Conservation (phyloP, 2,329 filamentous ascomycete species). For the Xenosphaeropsis pyriputrescens region DNA sequence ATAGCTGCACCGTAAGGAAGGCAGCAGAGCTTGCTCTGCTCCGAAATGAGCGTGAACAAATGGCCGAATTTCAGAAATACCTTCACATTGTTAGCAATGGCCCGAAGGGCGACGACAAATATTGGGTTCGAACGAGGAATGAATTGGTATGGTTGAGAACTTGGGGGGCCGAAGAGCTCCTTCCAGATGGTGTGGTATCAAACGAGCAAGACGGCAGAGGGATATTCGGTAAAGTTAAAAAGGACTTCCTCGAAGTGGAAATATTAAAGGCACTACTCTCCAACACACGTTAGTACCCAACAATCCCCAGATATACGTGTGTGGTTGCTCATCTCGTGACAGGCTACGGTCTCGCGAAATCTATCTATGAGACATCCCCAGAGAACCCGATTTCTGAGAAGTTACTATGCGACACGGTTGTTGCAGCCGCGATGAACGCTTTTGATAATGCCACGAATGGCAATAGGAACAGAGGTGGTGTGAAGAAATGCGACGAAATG, state of each 20-base stretch:
- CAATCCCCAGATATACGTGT: background rate
- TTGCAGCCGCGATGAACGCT: constrained; percentile 48
- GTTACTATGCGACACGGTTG: constrained; percentile 42
- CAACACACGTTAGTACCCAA: constrained; percentile 35
- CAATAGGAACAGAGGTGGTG: constrained; percentile 58
- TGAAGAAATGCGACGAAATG: constrained; percentile 69
- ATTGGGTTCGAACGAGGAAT: constrained; percentile 45
- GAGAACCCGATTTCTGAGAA: constrained; percentile 32
- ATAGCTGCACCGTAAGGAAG: constrained; percentile 31
- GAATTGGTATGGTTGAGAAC: constrained; percentile 60
- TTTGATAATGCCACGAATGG: constrained; percentile 78
- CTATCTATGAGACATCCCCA: constrained; percentile 39
- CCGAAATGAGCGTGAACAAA: constrained; percentile 49
- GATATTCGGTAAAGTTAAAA: constrained; percentile 40
- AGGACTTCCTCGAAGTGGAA: constrained; percentile 51
- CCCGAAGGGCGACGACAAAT: constrained; percentile 43
- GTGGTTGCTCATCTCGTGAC: constrained; percentile 1
- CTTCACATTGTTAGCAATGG: constrained; percentile 30
- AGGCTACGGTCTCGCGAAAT: constrained; percentile 49
- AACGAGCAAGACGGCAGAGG: constrained; percentile 27
- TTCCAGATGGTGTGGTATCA: constrained; percentile 10
- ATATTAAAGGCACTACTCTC: constrained; percentile 53
- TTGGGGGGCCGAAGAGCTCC: constrained; percentile 43
- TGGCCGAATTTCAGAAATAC: constrained; percentile 39
- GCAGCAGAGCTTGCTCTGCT: constrained; percentile 50